These are phyloP conservation scores for Globomyces pollinis-pini DNA, from an alignment of 192 early-diverging fungal genomes.

Conservation along the genomic window DNA sequence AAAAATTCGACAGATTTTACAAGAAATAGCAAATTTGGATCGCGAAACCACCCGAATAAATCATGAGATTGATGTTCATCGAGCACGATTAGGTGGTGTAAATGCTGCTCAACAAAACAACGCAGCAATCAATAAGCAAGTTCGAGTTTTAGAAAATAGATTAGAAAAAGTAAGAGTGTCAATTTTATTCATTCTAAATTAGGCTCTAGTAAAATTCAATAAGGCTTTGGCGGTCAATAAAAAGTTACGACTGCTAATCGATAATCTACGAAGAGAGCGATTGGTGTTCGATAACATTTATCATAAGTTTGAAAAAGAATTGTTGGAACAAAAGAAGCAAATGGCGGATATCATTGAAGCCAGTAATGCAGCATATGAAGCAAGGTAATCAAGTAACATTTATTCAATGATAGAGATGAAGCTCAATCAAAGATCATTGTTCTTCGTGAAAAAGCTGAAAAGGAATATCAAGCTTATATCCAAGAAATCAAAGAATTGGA, in stretches of 20 bases:
- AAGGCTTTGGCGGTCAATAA: constrained; percentile 54
- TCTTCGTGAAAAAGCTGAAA: constrained; percentile 51
- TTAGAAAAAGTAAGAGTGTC: constrained; percentile 44
- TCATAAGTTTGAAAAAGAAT: constrained; percentile 47
- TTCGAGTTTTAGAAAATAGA: constrained; percentile 46
- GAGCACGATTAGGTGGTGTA: constrained; percentile 43
- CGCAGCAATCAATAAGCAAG: constrained; percentile 46
- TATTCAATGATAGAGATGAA: constrained; percentile 34
- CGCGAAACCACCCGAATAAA: constrained; percentile 23
- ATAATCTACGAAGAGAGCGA: constrained; percentile 48
- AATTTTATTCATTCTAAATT: neutral
- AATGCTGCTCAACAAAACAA: constrained; percentile 41
- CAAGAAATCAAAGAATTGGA: constrained; percentile 59
- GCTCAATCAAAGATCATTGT: constrained; percentile 50
- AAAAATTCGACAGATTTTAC: constrained; percentile 29
- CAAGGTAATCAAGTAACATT: constrained; percentile 38
- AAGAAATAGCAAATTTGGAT: constrained; percentile 30
- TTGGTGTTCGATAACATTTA: constrained; percentile 55
- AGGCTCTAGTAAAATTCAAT: constrained; percentile 54
- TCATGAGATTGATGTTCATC: constrained; percentile 39
- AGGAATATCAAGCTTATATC: constrained; percentile 55
- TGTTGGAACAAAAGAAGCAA: constrained; percentile 48
- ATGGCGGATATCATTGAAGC: constrained; percentile 59
- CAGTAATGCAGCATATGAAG: constrained; percentile 54
- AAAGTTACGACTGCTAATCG: constrained; percentile 37